Conservation (phyloP, 495 filamentous ascomycete genomes). For the Penicillium mononematosum region DNA sequence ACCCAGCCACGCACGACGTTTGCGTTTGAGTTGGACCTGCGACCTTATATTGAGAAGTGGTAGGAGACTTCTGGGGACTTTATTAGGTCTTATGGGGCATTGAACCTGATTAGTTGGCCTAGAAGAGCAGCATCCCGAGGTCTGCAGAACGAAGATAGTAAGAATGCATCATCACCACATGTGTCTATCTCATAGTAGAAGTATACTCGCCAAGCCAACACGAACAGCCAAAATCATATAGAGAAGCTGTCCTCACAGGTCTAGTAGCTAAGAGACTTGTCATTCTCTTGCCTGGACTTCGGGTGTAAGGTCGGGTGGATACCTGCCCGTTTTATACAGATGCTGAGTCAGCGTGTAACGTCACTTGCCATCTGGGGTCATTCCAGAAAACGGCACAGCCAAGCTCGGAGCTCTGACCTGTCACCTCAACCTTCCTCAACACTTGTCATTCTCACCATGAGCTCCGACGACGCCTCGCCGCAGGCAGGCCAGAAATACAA, state of each 20-base stretch:
- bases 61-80: constrained; percentile 16
- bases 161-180: neutral
- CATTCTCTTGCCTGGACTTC: neutral
- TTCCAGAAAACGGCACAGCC: neutral
- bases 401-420: neutral
- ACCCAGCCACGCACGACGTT: constrained; percentile 78
- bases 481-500: constrained; percentile 14
- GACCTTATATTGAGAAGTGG: constrained; percentile 80
- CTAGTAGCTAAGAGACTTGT: no score
- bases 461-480: constrained; percentile 24
- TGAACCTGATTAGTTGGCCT: neutral
- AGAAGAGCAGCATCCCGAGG: neutral
- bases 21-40: constrained; percentile 81
- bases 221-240: no score
- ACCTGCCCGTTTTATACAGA: neutral
- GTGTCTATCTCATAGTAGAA: no score
- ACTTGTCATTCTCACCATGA: constrained; percentile 19
- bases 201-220: no score
- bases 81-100: neutral
- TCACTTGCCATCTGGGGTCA: neutral
- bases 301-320: no score
- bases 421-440: neutral
- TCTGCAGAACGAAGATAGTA: neutral
- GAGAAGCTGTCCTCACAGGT: no score
- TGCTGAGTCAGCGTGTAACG: constrained; percentile 2